Base-by-base conservation (phyloP, 257 asterid genomes). In the Plantago ovata region DNA sequence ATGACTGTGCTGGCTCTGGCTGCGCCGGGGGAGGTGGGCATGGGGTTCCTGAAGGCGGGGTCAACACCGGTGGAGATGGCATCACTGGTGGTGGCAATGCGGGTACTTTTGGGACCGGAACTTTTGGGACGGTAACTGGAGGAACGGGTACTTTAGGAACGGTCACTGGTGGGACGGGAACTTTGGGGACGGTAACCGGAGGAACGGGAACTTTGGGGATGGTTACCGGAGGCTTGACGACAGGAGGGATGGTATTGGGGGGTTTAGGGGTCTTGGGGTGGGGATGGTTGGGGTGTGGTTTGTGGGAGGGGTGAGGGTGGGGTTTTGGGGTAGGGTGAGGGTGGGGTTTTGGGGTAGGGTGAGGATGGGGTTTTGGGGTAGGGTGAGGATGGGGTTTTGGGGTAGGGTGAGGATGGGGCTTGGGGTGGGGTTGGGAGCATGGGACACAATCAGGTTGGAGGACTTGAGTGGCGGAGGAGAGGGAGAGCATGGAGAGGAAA, bases 401-500 rank as follows among this genome's bases (percentile, higher is more conserved):
- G 38, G 43, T 44, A 38, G 55, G 28, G 21, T 40, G 0, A 74
- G 84, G 83, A 56, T 20, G 69, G 64, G 81, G 28, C 20, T 50
- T 68, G 28, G 83, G 83, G 14, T 42, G 70, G 41, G 75, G 79
- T 13, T 68, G 56, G 19, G 73, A 61, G 69, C 93, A 86, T 22
- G 55, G 64, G 64, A 84, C 80, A 48, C 91, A 81, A 32, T 69
- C 41, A 12, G 76, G 74, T 36, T 74, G 78, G 57, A 79, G 63
- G 43, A 61, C 15, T 55, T 86, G 71, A 54, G 82, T 39, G 75
- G 79, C 56, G 1, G 86, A 58, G 62, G 84, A 66, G 59, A 79
- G 14, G 58, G 78, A 64, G 67, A 79, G 69, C 62, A 77, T 60
- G 62, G 81, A 82, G 47, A 84, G 67, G 67, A 86, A 72, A 13